Evolutionary conservation across 352 stramenopile genomes (phyloP).

Genomic region (Pythium dissotocum): DNA sequence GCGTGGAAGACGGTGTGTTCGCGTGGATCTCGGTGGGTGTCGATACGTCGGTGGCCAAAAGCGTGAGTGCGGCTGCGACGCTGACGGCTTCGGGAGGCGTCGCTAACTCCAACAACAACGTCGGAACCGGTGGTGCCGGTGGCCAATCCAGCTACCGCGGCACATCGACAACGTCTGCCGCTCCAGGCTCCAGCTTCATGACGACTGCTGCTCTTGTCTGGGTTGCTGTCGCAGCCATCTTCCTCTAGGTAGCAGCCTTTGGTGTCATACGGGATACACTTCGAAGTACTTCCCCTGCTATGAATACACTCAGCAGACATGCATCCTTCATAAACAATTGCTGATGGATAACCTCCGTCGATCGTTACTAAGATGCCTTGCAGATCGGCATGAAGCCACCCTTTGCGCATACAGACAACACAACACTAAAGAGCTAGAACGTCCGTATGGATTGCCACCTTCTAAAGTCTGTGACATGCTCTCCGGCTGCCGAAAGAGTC

Average conservation of each 20-base stretch:
- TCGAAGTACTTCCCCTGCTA: too few species aligned
- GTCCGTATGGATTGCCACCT: too few species aligned
- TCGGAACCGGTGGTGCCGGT: neutral
- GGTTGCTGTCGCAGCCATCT: neutral
- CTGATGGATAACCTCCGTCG: too few species aligned
- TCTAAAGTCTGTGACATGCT: neutral
- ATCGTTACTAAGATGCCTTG: too few species aligned
- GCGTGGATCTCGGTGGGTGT: slow-evolving; percentile 32
- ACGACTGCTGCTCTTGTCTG: neutral
- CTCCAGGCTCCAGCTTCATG: neutral
- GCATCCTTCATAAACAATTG: too few species aligned
- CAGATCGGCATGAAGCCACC: too few species aligned
- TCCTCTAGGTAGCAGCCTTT: neutral
- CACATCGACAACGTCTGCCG: neutral
- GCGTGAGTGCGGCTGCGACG: slow-evolving; percentile 8
- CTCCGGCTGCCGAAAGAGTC: neutral
- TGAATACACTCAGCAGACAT: too few species aligned
- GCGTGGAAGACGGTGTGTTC: slow-evolving; percentile 24
- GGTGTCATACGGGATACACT: too few species aligned
- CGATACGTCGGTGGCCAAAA: slow-evolving; percentile 15
- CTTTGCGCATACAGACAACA: too few species aligned
- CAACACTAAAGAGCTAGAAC: too few species aligned
- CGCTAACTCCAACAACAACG: slow-evolving; percentile 1
- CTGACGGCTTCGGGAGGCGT: slow-evolving; percentile 10
- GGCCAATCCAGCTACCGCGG: neutral